Base-by-base conservation (phyloP, 139 green algal genomes). In the Chlorella sp. region DNA sequence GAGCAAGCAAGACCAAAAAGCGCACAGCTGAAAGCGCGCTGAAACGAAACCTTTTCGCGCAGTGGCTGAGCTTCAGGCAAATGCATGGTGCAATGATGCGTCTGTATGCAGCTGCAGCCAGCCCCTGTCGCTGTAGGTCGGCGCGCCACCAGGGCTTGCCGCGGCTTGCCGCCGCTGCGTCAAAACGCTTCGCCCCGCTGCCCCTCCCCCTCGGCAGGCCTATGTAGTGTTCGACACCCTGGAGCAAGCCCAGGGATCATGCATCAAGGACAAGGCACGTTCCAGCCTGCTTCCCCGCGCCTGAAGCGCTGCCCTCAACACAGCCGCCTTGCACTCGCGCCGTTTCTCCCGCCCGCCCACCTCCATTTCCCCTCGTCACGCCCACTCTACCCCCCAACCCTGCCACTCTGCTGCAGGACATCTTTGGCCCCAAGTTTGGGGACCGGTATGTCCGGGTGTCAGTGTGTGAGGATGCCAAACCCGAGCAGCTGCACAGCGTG, bases 381-480 rank as follows among this genome's bases (percentile, higher is more conserved):
- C 77, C 22, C 5, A n/a, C 39, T 32, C 78, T 22, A 9, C 76
- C 40, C 26, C 39, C 26, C n/a, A 19, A 9, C 34, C 60, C 32
- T 22, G 18, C 0, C 34, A 34, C 32, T 15, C 22, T 22, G 16
- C 7, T 80, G 68, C 91, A 94, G 30, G 95, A 97, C 68, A 95
- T 95, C 0, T 97, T 97, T 81, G 90, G 90, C 21, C 94, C 96
- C 22, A 95, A 96, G 75, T 96, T 94, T 82, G 95, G 95, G 0
- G 93, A 97, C 81, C 90, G 95, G 16, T 97, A 96, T 34, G 95
- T 97, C 36, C 94, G 95, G 0, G 95, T 97, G 95, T 97, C 37
- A 96, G 95, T 78, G 92, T 94, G 12, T 4, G 90, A 96, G 37
- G 95, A 96, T 68, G 91, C 91, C 60, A 94, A 95, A 77, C 86